Evolutionary conservation across 2,329 filamentous ascomycete genomes (phyloP).

Genomic region (Clonostachys solani): DNA sequence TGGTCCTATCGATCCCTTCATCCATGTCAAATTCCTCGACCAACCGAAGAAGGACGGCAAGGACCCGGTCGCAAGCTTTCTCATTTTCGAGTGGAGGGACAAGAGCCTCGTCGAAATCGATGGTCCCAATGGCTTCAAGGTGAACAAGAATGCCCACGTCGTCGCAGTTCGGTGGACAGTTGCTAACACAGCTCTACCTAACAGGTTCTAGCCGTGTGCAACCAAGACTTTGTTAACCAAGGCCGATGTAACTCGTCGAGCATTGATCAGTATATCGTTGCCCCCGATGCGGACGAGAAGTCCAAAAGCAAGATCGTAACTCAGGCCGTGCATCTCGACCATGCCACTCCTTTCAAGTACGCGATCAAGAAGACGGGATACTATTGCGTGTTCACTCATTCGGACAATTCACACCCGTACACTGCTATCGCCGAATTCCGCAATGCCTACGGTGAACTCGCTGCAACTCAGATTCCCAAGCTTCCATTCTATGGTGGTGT

Average conservation of each 20-base stretch:
- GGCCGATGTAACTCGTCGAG: slow-evolving; percentile 73
- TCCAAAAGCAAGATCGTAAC: slow-evolving; percentile 73
- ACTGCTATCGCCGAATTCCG: slow-evolving; percentile 83
- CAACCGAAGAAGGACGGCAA: slow-evolving; percentile 48
- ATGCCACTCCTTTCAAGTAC: slow-evolving; percentile 73
- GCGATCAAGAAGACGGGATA: slow-evolving; percentile 87
- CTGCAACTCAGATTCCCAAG: slow-evolving; percentile 93
- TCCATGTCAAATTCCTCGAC: slow-evolving; percentile 73
- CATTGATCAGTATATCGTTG: slow-evolving; percentile 79
- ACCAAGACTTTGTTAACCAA: slow-evolving; percentile 61
- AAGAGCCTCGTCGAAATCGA: slow-evolving; percentile 71
- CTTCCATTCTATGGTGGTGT: slow-evolving; percentile 95
- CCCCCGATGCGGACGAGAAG: slow-evolving; percentile 67
- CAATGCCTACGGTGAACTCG: slow-evolving; percentile 94
- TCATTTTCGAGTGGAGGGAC: slow-evolving; percentile 95
- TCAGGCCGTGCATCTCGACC: slow-evolving; percentile 76
- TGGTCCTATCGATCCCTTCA: slow-evolving; percentile 83
- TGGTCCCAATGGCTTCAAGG: slow-evolving; percentile 41
- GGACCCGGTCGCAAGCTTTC: slow-evolving; percentile 75
- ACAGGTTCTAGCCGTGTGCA: slow-evolving; percentile 61
- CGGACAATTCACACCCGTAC: slow-evolving; percentile 66
- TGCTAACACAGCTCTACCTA: background rate
- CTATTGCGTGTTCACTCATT: slow-evolving; percentile 84
- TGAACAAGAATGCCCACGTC: background rate
- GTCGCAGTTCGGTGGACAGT: background rate